phyloP scores from a whole-genome alignment of 2,329 filamentous ascomycete genomes.

The Teratosphaeria gauchensis region DNA sequence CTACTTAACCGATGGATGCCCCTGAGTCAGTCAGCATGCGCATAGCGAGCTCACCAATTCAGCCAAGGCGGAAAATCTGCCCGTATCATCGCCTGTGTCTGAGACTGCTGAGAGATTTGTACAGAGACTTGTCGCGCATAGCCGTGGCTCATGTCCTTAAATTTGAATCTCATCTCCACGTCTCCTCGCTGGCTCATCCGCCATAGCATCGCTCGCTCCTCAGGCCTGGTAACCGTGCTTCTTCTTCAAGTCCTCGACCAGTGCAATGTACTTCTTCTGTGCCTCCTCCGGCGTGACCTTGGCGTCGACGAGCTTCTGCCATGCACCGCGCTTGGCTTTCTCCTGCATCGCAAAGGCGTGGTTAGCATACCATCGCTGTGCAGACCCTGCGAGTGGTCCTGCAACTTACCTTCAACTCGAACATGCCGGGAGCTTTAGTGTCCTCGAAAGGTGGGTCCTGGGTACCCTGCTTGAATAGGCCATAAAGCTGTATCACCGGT shows the following conservation, averaged over 20 bases:
- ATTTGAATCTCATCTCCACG: too few species aligned
- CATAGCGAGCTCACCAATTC: too few species aligned
- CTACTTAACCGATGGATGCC: too few species aligned
- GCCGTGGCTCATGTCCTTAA: too few species aligned
- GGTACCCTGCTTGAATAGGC: conserved; percentile 38
- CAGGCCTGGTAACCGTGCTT: conserved; percentile 56
- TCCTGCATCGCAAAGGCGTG: conserved; percentile 12
- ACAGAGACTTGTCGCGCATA: too few species aligned
- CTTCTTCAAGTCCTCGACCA: conserved; percentile 62
- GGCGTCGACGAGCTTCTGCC: conserved; percentile 61
- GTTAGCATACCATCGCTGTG: neutral
- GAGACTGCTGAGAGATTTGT: too few species aligned
- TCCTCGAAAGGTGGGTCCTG: conserved; percentile 28
- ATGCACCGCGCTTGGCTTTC: conserved; percentile 72
- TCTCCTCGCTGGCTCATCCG: too few species aligned
- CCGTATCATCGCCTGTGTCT: too few species aligned
- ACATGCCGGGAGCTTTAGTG: conserved; percentile 51
- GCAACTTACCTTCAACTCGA: conserved; percentile 55
- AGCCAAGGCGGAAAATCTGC: too few species aligned
- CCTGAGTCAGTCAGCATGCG: too few species aligned
- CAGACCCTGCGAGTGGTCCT: neutral
- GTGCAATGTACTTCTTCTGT: conserved; percentile 64
- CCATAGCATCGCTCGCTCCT: conserved; percentile 16
- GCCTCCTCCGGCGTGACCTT: conserved; percentile 55
- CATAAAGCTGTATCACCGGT: conserved; percentile 41